These are phyloP conservation scores for Pythium folliculosum DNA, from an alignment of 352 stramenopile genomes.

Conservation along the genomic window DNA sequence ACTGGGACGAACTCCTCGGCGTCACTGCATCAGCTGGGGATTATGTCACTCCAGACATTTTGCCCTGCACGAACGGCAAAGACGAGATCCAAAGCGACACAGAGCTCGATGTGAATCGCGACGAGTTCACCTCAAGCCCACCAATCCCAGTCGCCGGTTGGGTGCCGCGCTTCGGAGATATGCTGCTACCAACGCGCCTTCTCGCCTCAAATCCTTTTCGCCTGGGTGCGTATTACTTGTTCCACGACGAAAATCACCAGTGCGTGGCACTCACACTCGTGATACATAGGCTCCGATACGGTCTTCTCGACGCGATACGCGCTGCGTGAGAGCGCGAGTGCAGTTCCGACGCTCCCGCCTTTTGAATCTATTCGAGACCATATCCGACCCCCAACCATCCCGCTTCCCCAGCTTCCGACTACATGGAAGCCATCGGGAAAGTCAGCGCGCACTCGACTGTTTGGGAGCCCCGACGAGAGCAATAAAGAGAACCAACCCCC, in stretches of 20 bases:
- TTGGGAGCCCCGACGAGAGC: conserved; percentile 11
- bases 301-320: conserved; percentile 1
- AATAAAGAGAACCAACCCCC: conserved; percentile 22
- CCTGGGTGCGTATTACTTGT: background rate
- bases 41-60: conserved; percentile 73
- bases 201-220: background rate
- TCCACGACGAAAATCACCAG: background rate
- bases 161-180: conserved; percentile 18
- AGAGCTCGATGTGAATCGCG: conserved; percentile 62
- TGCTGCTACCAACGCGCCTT: conserved; percentile 7
- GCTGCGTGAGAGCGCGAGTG: conserved; percentile 6
- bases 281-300: background rate
- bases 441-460: conserved; percentile 25
- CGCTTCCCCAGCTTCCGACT: background rate
- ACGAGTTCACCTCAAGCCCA: conserved; percentile 67
- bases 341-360: background rate
- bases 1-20: conserved; percentile 66
- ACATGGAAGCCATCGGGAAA: background rate
- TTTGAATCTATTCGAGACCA: background rate
- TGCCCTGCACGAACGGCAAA: conserved; percentile 40
- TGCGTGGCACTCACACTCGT: background rate
- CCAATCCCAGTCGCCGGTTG: conserved; percentile 24
- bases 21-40: conserved; percentile 38
- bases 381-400: background rate
- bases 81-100: conserved; percentile 45